phyloP scores from a whole-genome alignment of 2,329 filamentous ascomycete genomes.

The Phaeoacremonium minimum region DNA sequence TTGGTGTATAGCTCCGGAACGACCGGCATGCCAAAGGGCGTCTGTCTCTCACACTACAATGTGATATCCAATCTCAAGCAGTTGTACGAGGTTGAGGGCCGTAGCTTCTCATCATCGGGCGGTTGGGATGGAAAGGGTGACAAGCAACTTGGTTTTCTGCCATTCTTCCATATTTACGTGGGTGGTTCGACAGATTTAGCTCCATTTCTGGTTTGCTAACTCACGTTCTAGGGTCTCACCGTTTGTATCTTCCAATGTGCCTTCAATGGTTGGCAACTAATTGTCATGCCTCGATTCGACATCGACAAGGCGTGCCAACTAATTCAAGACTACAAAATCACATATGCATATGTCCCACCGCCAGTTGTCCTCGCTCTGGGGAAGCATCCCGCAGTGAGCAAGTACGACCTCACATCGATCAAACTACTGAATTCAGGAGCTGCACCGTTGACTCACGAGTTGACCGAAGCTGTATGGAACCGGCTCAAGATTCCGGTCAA shows the following conservation, averaged over 20 bases:
- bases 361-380: constrained; percentile 77
- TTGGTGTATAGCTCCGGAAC: constrained; percentile 88
- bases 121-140: constrained; percentile 61
- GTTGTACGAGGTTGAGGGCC: constrained; percentile 45
- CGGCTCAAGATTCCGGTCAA: constrained; percentile 78
- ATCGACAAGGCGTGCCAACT: constrained; percentile 72
- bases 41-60: constrained; percentile 80
- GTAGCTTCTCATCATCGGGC: constrained; percentile 52
- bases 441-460: constrained; percentile 75
- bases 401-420: constrained; percentile 75
- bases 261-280: constrained; percentile 59
- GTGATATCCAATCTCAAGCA: constrained; percentile 71
- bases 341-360: constrained; percentile 77
- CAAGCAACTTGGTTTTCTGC: constrained; percentile 71
- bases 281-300: constrained; percentile 78
- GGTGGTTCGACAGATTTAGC: constrained; percentile 21
- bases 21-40: constrained; percentile 87
- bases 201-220: neutral
- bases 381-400: constrained; percentile 72
- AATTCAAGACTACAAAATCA: constrained; percentile 71
- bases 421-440: constrained; percentile 86
- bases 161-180: constrained; percentile 91
- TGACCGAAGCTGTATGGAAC: constrained; percentile 71
- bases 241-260: constrained; percentile 67
- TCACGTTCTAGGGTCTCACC: constrained; percentile 52